A percentile compares a stretch with the other conserved stretches of the same genome.
Evolutionary conservation across 2,329 filamentous ascomycete genomes (phyloP).

Genomic region (Fusarium sacchari): DNA sequence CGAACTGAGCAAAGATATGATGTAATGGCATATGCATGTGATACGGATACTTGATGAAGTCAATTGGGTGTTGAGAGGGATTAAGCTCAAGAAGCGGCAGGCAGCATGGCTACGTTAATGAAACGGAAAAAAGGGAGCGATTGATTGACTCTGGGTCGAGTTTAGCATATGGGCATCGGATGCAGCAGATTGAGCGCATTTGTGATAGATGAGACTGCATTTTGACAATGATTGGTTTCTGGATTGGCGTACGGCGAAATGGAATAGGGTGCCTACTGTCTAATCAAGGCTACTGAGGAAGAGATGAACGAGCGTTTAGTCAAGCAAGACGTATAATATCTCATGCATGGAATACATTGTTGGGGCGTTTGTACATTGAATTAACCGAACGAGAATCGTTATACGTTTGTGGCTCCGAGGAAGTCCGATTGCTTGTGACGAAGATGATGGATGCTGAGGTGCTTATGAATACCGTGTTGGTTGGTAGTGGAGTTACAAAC

Average conservation of each 20-base stretch:
- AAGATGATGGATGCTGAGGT: not conserved
- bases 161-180: constrained; percentile 26
- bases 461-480: not conserved
- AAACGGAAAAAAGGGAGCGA: constrained; percentile 18
- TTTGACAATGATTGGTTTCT: constrained; percentile 11
- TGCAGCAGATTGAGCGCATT: constrained; percentile 38
- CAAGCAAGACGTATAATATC: not conserved
- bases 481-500: not conserved
- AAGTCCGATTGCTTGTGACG: not conserved
- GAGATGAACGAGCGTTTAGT: constrained; percentile 1
- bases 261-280: constrained; percentile 7
- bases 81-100: constrained; percentile 3
- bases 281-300: not conserved
- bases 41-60: constrained; percentile 20
- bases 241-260: constrained; percentile 40
- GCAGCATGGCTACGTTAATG: constrained; percentile 10
- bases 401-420: not conserved
- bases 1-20: constrained; percentile 62
- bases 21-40: constrained; percentile 44
- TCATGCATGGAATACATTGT: constrained; percentile 14
- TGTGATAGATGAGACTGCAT: constrained; percentile 21
- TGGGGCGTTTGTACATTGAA: not conserved
- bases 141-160: constrained; percentile 20
- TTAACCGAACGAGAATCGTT: not conserved
- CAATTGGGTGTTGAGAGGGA: constrained; percentile 5